Evolutionary conservation across 495 filamentous ascomycete species (phyloP), one percentile per base, ranked within the genome.

Genomic region (Penicillium cataractarum): DNA sequence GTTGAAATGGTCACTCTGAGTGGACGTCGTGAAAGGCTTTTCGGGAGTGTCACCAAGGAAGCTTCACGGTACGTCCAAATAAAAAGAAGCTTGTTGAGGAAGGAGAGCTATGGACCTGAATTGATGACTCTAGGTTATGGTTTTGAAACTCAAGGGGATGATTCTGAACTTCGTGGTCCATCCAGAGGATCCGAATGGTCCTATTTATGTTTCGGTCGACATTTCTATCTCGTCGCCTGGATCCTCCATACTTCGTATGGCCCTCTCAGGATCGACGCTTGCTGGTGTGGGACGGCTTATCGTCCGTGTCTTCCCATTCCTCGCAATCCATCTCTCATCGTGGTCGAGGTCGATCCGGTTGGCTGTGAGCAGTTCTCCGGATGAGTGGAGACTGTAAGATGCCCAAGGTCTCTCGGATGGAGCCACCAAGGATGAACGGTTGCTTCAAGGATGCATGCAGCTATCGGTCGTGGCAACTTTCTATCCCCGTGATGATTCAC

Each of bases 161-260:
- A 71, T 69, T 73, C 66, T 70, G 71, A 70, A 70, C 62, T 57
- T 66, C 54, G 68, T 55, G 53, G 57, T 63, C 54, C 65, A 66
- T 57, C 55, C 64, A 60, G 65, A 69, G 77, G 77, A 74, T 60
- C 61, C 60, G 55, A 64, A 65, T 66, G 71, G 54, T 9, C 64
- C 67, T 82, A 82, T 82, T 82, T 82, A 82, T 82, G 77, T 77
- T 76, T 75, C 56, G 72, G 65, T 63, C 67, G 62, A 72, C 62
- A 61, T 68, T 70, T 64, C 61, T 58, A 75, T 72, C 63, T 64
- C 63, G 72, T 65, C 46, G 55, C 56, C 55, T 60, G 58, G 58
- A 35, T 65, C 40, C 70, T 62, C 60, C 17, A 31, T 49, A 68
- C 55, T 58, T 69, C 62, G 63, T 63, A 60, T 61, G 68, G 67